phyloP scores from a whole-genome alignment of 2,329 filamentous ascomycete genomes.

The Apiospora sp. region DNA sequence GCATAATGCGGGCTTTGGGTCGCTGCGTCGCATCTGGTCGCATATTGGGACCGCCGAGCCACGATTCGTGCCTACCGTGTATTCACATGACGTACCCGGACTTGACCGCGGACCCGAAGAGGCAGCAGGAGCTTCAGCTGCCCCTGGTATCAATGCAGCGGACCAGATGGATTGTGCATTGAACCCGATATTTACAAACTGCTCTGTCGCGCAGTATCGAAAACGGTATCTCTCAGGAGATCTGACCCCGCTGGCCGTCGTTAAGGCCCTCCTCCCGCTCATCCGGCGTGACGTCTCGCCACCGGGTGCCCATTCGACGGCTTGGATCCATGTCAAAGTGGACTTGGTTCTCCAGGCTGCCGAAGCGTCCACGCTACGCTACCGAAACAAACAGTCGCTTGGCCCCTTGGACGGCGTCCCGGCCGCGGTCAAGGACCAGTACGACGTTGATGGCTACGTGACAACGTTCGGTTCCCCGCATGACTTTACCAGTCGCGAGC shows the following conservation, averaged over 20 bases:
- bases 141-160: neutral
- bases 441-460: conserved; percentile 77
- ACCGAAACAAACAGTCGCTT: conserved; percentile 63
- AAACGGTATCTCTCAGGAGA: neutral
- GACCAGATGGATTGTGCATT: neutral
- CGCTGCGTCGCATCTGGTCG: neutral
- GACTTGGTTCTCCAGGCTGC: conserved; percentile 53
- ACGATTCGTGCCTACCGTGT: neutral
- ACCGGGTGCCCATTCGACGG: too few relatives aligned
- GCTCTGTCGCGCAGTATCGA: neutral
- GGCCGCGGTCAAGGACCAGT: conserved; percentile 78
- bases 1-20: neutral
- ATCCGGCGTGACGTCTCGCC: neutral
- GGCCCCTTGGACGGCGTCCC: conserved; percentile 77
- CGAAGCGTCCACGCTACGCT: conserved; percentile 53
- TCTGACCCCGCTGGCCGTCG: neutral
- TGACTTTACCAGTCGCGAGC: conserved; percentile 61
- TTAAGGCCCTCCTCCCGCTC: neutral
- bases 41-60: neutral
- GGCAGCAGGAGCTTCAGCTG: neutral
- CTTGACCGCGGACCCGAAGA: neutral
- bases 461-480: conserved; percentile 69
- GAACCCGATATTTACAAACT: neutral
- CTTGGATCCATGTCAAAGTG: conserved; percentile 35
- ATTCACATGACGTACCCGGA: neutral